Evolutionary conservation across 495 filamentous ascomycete species (phyloP), one percentile per base, ranked within the genome.

Genomic region (Lasiosphaeriaceae sp.): DNA sequence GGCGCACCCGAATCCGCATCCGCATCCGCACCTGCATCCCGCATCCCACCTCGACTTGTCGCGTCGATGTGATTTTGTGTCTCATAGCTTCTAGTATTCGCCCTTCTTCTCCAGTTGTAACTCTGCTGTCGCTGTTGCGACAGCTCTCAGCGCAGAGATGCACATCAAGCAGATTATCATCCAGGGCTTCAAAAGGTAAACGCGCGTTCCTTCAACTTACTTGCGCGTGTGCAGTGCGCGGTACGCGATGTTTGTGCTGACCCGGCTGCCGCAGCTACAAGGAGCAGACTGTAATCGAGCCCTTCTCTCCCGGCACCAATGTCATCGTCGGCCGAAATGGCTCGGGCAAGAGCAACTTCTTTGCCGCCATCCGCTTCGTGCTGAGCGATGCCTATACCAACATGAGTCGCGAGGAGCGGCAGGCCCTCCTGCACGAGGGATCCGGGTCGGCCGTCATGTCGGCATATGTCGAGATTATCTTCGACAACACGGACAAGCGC

Each of bases 121-220:
- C 56, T 63, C 58, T 35, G 66, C 64, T 67, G 67, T 70, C 68
- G n/a, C 57, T 61, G 57, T 53, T n/a, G n/a, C 50, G 68, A 62
- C 66, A 63, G 64, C 65, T 29, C 58, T n/a, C 54, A 60, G 52
- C 57, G 66, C 67, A 75, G 84, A 73, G 70, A 96, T 97, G 91
- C 91, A 95, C 77, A 97, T 99, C 83, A 97, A 97, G 74, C 94
- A 99, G 79, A 96, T 99, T 68, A 99, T 97, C 74, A 97, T 99
- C 67, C 94, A 99, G 67, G 94, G 94, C 82, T 99, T 99, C 78
- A 97, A 97, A 77, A 96, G 93, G 93, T 96, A 34, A 24, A 19
- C 50, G 35, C 37, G 20, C 11, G 3, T 41, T 17, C 0, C 21
- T 35, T 21, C 16, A 20, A 16, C 20, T 34, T 5, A 47, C 29